Percentiles rank a stretch among this genome's conserved stretches.
Conservation (phyloP, 352 stramenopile species). For the Globisporangium ultimum region DNA sequence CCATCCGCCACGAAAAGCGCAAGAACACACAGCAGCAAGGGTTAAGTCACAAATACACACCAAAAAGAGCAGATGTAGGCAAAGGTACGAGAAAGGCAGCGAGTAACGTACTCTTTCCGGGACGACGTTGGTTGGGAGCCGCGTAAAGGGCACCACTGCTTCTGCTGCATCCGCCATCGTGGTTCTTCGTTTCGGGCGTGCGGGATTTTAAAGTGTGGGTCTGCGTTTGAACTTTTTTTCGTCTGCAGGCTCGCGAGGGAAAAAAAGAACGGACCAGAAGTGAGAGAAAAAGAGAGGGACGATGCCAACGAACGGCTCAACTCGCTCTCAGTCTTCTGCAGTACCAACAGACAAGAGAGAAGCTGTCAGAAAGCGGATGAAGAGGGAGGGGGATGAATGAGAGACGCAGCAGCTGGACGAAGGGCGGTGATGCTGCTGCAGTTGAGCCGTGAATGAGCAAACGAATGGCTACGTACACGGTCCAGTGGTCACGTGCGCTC, state of each 20-base stretch:
- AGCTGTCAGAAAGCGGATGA: neutral
- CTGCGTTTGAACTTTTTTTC: neutral
- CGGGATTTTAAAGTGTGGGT: neutral
- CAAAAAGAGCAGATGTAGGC: neutral
- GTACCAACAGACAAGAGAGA: neutral
- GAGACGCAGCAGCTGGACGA: no score
- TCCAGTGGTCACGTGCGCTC: neutral
- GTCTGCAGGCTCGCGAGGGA: neutral
- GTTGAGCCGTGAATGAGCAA: neutral
- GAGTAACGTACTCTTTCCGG: slow-evolving; percentile 36
- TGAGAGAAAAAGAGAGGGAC: neutral
- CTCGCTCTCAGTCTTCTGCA: neutral
- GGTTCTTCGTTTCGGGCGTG: neutral
- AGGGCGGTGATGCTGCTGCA: no score
- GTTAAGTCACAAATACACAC: neutral
- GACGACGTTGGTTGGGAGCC: slow-evolving; percentile 44
- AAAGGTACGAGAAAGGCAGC: neutral
- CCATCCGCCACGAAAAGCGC: neutral
- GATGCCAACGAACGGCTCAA: neutral
- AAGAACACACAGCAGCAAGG: slow-evolving; percentile 1
- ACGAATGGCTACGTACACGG: neutral
- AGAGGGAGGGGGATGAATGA: neutral
- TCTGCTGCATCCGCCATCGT: slow-evolving; percentile 18
- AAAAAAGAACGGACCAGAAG: neutral
- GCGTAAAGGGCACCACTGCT: slow-evolving; percentile 31